Base-by-base conservation (phyloP, 1,139 yeast genomes). In the Meyerozyma athensensis region DNA sequence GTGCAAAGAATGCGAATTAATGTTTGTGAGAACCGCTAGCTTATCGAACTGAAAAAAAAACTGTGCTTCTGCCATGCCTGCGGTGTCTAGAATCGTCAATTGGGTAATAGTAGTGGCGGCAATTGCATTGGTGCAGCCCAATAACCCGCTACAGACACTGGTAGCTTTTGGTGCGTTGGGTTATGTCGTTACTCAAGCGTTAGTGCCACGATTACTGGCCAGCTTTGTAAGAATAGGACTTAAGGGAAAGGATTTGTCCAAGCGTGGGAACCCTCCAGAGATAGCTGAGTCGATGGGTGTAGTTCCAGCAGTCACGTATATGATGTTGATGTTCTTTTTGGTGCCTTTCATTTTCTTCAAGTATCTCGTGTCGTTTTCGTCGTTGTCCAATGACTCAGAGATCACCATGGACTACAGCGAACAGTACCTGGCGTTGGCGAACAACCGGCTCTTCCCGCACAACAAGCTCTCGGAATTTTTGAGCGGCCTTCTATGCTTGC, bases 251-350 rank as follows among this genome's bases (percentile, higher is more conserved):
- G 99, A 92, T 54, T 52, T 87, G 56, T 80, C 89, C 36, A 92
- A 92, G 56, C 62, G 63, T 8, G 73, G 70, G n/a, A 74, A 68
- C 18, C 94, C 95, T 0, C 68, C 39, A 9, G 63, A 57, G 35
- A 72, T 90, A 10, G 94, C 98, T 1, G 99, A 92, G 59, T 77
- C 95, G 0, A 82, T 90, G 72, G 99, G 99, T 3, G 81, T 86
- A 1, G 84, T 90, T 0, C 76, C 89, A 6, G 95, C 96, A 0
- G 71, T 85, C 3, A 81, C 90, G 0, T 90, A 89, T 54, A 60
- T 92, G 44, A 79, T 89, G 49, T 61, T 84, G 35, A 83, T 92
- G 89, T 77, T 87, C 53, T 72, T 84, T 44, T 81, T 87, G 57
- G 86, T 92, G 38, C 98, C 98, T 12, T 87, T 90, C 57, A 69